Base-by-base conservation (phyloP, 345 rosid species). In the Eucalyptus marginata region DNA sequence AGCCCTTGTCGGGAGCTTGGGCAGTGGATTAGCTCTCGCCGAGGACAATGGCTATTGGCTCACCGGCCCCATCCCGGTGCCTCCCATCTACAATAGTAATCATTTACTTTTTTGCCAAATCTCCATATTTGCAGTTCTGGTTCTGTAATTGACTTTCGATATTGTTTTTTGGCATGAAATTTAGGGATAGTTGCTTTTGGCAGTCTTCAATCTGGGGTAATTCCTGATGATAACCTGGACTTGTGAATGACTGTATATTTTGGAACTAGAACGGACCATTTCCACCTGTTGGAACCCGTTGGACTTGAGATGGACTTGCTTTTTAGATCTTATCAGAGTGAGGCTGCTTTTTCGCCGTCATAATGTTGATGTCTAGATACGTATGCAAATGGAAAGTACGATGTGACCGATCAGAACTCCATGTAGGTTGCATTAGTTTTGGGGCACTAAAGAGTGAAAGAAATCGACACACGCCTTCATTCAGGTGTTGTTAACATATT, bases 11-110 rank as follows among this genome's bases (percentile, higher is more conserved):
- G 95, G 92, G 58, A 68, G 80, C 83, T 88, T 89, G 10, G 90
- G 91, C 22, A 89, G 87, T 20, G 92, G 90, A 44, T 87, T 87
- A 51, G 93, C 98, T 50, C 90, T 92, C 15, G 99, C 98, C 13
- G 93, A 95, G 89, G 96, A 94, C 59, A 97, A 96, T 83, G 96
- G 96, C 10, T 95, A 91, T 87, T 96, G 97, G 97, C 86, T 90
- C 88, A 94, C 92, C 52, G 93, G 93, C 81, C 98, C 96, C 66
- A 91, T 97, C 51, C 94, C 96, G 1, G 88, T 94, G 66, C 98
- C 96, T 87, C 90, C 96, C 33, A 92, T 93, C 49, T 93, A 94
- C 88, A 96, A 96, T 91, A 93, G 99, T 96, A 91, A 94, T 97
- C 89, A 54, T 86, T 79, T 52, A 79, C 18, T 62, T 18, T 62